Evolutionary conservation across 140 eudicot genomes (phyloP), one percentile per base, ranked within the genome.

Genomic region (Flaveria floridana): DNA sequence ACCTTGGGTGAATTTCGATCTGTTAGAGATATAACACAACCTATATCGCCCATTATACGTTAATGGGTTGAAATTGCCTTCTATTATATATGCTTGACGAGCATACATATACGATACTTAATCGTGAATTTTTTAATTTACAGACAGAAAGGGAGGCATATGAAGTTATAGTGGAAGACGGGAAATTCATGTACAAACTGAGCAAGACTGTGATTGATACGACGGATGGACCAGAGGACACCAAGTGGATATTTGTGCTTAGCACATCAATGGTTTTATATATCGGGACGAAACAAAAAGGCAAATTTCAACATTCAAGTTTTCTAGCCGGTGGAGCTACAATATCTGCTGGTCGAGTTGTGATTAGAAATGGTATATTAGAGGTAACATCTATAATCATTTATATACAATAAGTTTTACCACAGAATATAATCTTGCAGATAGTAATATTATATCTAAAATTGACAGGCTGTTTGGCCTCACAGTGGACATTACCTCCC

Each of bases 401-500:
- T 48, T 59, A 30, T 10, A 70, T 14, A 2, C 21, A 41, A 10
- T 2, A 70, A 20, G 20, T 39, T 68, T 53, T 42, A 76, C 68
- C 53, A 61, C 6, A 25, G n/a, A 77, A 41, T 34, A 46, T 71
- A 56, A 55, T 68, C 26, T 25, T 68, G 37, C 39, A 37, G 39
- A 15, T 18, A 62, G 4, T 81, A 61, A 78, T 70, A 46, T 70
- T 25, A 4, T 59, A 42, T 64, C 9, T 84, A 14, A 53, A 48
- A 19, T 65, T 53, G 39, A 68, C 77, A 92, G 98, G 92, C 98
- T 7, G 96, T 92, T 79, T 92, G 98, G 98, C 96, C 98, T 79
- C 95, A 92, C 79, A 92, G 98, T 41, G 98, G 98, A 25, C 98
- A 92, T 78, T 92, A 92, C 66, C 96, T 87, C 61, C 98, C 98